Evolutionary conservation across 2,329 filamentous ascomycete species (phyloP), one percentile per base, ranked within the genome.

Genomic region (Aspergillus bombycis): DNA sequence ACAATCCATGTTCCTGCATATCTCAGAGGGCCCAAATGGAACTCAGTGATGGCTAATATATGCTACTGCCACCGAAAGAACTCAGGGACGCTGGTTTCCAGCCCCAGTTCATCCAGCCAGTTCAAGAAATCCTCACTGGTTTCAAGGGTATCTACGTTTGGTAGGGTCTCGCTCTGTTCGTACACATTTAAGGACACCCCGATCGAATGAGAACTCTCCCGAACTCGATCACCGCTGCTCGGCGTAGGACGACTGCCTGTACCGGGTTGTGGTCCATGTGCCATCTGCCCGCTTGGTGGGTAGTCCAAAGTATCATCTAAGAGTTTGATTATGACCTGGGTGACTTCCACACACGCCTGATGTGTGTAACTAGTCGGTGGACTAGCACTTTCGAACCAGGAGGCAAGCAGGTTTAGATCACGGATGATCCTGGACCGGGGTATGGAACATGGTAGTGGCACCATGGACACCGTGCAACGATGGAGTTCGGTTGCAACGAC

Each of bases 371-470:
- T 62, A 2, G 38, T 61, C 16, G 59, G 50, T 19, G 63, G 43
- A 14, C 59, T 57, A 8, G 61, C 30, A 23, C 50, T 63, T 58
- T 70, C 62, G 34, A 71, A 65, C 65, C 70, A 71, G 28, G 68
- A 67, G 28, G 68, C 64, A 23, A 72, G 28, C 60, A 46, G 62
- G 55, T 64, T 69, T 10, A 72, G 65, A 43, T 68, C 65, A 26
- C 70, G 70, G 60, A 72, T 71, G 7, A 72, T 65, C 53, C 68
- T 64, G 6, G 70, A 67, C 21, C 70, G 67, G 21, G 70, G 65
- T 26, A 65, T 58, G 16, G 67, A 62, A 9, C 62, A 67, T 45
- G 68, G 59, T 9, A 70, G 60, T 30, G 66, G 65, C 23, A 53
- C 60, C 12, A 63, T 65, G 46, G 60, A 64, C 21, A 70, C 52